Base-by-base conservation (phyloP, 2,329 filamentous ascomycete species). In the Fusarium anguioides region DNA sequence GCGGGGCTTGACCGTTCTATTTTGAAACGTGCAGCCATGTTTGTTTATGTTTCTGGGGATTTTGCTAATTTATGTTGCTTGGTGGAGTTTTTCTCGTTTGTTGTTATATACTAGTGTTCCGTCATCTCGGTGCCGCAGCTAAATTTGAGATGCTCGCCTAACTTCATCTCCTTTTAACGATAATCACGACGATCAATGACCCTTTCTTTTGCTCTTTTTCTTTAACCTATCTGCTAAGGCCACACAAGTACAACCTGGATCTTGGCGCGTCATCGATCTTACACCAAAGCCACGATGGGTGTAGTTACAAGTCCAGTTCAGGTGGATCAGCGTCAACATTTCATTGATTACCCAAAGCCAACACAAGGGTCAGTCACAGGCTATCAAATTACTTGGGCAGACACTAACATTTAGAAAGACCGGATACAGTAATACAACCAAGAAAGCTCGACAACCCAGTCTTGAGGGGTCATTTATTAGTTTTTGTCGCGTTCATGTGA, bases 311-410 rank as follows among this genome's bases (percentile, higher is more conserved):
- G 33, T 18, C 7, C 33, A 18, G 33, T 11, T 11, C 10, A 18
- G 29, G 2, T 35, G 6, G 36, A 50, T 8, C 18, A 50, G 5
- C 27, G n/a, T 12, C 26, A 24, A 12, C 23, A 14, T 8, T 61
- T 60, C 17, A 24, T 36, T 4, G 50, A 63, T 23, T 60, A 63
- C 29, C 60, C 59, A 6, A 48, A 48, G n/a, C 47, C 59, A 15
- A 36, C 23, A 4, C 48, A 44, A 55, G 59, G 55, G 59, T 62
- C 1, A 35, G 59, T 44, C 7, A 35, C 6, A 8, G 18, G 3
- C 0, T 23, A 11, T n/a, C 23, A 5, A 20, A 14, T 27, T 3
- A 10, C 7, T 21, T 1, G 2, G 8, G 3, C 14, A 4, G 8
- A 1, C 2, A 1, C 35, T 62, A 39, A 62, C 24, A 9, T 9